phyloP scores from a whole-genome alignment of 73 alveolate species.

The Diophrys sp. region DNA sequence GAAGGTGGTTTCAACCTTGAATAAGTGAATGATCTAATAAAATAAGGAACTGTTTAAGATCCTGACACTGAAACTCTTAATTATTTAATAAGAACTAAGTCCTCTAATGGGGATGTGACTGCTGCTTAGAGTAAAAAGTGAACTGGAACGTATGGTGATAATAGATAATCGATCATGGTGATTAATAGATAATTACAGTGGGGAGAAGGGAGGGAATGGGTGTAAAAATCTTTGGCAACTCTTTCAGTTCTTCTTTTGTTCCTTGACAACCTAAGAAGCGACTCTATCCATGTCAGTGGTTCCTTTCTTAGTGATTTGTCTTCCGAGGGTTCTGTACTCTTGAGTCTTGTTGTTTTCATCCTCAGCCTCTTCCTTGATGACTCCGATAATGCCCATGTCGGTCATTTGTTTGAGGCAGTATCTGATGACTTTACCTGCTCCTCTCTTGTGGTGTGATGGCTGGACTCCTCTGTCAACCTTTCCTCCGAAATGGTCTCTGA shows the following conservation, averaged over 20 bases:
- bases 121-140: background rate
- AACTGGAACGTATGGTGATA: too few species aligned
- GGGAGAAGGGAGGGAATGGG: background rate
- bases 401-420: slow-evolving; percentile 85
- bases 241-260: slow-evolving; percentile 24
- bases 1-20: too few species aligned
- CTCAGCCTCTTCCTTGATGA: slow-evolving; percentile 50
- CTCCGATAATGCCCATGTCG: slow-evolving; percentile 77
- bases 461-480: slow-evolving; percentile 77
- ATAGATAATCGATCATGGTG: background rate
- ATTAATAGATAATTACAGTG: background rate
- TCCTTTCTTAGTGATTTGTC: slow-evolving; percentile 70
- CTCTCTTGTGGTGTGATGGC: slow-evolving; percentile 67
- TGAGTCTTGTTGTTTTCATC: slow-evolving; percentile 50
- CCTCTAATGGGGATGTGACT: background rate
- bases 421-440: slow-evolving; percentile 92
- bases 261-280: slow-evolving; percentile 64
- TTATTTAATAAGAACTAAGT: too few species aligned
- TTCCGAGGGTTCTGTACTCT: slow-evolving; percentile 62
- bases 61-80: too few species aligned
- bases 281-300: slow-evolving; percentile 78
- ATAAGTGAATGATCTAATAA: too few species aligned
- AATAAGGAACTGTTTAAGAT: too few species aligned
- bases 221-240: too few species aligned
- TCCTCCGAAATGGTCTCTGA: slow-evolving; percentile 82